Percentiles rank a stretch among this genome's conserved stretches.
phyloP scores from a whole-genome alignment of 73 alveolate genomes.

The Paramecium primaurelia region DNA sequence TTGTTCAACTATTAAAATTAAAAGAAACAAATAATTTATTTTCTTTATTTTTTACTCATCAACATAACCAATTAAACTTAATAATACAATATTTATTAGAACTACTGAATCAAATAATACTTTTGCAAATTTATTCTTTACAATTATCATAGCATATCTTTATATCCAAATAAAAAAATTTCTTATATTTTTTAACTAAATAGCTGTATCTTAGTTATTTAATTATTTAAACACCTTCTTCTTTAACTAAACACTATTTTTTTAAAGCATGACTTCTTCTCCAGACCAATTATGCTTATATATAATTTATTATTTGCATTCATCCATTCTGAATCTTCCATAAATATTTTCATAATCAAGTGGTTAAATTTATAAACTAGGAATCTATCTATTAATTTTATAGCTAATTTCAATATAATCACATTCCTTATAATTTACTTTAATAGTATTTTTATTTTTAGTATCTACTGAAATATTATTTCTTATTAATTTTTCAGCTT shows the following conservation, averaged over 20 bases:
- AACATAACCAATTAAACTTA: not conserved
- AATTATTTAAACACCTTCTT: not conserved
- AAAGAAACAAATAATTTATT: not conserved
- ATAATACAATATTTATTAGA: not conserved
- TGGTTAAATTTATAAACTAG: not conserved
- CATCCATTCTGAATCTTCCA: not conserved
- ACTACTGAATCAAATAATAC: not conserved
- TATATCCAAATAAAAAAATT: not conserved
- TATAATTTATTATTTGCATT: not conserved
- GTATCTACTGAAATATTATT: not conserved
- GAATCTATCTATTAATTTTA: not conserved
- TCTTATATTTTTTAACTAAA: not conserved
- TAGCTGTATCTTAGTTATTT: not conserved
- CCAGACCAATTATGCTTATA: constrained; percentile 31
- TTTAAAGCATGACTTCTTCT: not conserved
- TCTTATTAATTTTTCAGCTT: not conserved
- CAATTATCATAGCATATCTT: not conserved
- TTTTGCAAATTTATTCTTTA: not conserved
- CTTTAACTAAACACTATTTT: not conserved
- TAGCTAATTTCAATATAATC: not conserved
- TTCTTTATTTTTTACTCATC: not conserved
- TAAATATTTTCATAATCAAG: not conserved
- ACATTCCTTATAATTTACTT: not conserved
- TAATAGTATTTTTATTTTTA: not conserved
- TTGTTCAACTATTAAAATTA: not conserved